A percentile compares a stretch with the other conserved stretches of the same genome.
phyloP scores from a whole-genome alignment of 176 grass and related monocot genomes.

The Alopecurus myosuroides region DNA sequence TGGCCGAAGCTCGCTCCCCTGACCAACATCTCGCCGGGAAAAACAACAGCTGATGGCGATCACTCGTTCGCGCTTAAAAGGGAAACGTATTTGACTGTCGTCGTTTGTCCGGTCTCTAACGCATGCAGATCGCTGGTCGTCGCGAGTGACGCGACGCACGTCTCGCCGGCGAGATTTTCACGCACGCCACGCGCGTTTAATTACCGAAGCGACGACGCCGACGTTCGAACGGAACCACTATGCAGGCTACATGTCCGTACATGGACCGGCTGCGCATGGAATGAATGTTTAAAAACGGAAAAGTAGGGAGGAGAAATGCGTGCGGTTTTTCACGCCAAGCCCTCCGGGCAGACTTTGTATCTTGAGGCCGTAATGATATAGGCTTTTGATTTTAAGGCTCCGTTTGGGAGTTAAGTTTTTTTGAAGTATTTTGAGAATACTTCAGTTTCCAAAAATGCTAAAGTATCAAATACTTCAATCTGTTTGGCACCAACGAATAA shows the following conservation, averaged over 20 bases:
- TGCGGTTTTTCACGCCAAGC: background rate
- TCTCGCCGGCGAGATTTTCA: background rate
- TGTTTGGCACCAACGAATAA: no score
- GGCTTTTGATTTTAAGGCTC: no score
- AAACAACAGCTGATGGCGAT: no score
- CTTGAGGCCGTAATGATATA: background rate
- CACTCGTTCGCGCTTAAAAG: background rate
- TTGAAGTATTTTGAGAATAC: no score
- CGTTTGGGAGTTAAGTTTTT: no score
- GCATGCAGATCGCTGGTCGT: background rate
- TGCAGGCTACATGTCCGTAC: no score
- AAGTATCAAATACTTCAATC: no score
- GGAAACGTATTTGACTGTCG: background rate
- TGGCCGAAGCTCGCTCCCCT: no score
- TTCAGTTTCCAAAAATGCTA: no score
- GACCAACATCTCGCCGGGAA: no score
- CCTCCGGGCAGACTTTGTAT: background rate
- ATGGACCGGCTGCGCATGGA: background rate
- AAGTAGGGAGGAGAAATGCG: background rate
- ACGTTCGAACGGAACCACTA: conserved; percentile 28
- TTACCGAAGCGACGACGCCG: conserved; percentile 33
- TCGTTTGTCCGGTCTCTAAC: conserved; percentile 7
- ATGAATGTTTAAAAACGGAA: conserved; percentile 1
- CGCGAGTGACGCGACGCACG: background rate
- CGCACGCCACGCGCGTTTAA: background rate